Conservation (phyloP, 2,329 filamentous ascomycete genomes). For the Talaromyces marneffei region DNA sequence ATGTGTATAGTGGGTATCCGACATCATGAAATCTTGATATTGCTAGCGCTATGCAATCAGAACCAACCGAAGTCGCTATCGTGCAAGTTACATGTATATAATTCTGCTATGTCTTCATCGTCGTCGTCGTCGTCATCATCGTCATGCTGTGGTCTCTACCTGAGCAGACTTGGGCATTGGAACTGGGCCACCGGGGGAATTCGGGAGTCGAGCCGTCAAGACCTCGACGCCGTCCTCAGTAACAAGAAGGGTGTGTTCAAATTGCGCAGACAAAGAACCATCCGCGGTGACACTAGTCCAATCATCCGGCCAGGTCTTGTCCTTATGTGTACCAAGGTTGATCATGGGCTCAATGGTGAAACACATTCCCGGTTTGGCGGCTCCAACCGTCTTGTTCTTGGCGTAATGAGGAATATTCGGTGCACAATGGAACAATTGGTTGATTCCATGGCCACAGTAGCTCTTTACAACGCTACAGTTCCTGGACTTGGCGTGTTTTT, state of each 20-base stretch:
- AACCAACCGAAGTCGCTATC: neutral
- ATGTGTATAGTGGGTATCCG: neutral
- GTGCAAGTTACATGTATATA: neutral
- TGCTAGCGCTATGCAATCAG: slow-evolving; percentile 9
- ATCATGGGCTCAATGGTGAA: slow-evolving; percentile 99
- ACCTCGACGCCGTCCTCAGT: slow-evolving; percentile 79
- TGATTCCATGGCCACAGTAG: slow-evolving; percentile 95
- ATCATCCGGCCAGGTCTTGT: slow-evolving; percentile 97
- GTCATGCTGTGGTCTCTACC: neutral
- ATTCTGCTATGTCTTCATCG: neutral
- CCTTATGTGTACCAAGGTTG: slow-evolving; percentile 79
- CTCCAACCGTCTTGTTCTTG: slow-evolving; percentile 95
- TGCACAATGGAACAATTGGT: slow-evolving; percentile 84
- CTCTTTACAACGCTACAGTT: slow-evolving; percentile 89
- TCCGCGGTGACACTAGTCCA: slow-evolving; percentile 96
- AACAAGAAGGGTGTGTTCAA: slow-evolving; percentile 82
- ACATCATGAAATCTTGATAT: neutral
- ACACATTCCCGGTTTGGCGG: slow-evolving; percentile 93
- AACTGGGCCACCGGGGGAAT: slow-evolving; percentile 70
- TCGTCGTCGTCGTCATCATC: neutral
- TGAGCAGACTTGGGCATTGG: slow-evolving; percentile 46
- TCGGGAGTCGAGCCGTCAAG: slow-evolving; percentile 64
- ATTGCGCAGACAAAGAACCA: slow-evolving; percentile 85
- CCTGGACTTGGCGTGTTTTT: slow-evolving; percentile 82
- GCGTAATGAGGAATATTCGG: slow-evolving; percentile 96